Conservation (phyloP, 129 eudicot species). For the Flaveria trinervia region DNA sequence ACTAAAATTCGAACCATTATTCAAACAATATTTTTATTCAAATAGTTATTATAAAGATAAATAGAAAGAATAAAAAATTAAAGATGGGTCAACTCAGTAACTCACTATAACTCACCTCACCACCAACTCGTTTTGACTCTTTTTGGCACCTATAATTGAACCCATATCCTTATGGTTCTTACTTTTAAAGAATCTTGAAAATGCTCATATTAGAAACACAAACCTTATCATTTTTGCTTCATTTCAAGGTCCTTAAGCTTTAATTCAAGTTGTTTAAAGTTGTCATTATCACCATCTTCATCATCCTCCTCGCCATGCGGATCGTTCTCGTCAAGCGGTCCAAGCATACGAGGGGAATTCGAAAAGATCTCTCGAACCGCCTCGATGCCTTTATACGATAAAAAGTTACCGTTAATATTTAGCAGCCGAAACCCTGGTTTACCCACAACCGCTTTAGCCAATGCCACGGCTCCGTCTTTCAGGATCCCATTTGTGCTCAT, state of each 20-base stretch:
- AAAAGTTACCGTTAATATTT: conserved; percentile 61
- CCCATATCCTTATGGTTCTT: neutral
- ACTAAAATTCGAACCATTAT: neutral
- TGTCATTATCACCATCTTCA: conserved; percentile 36
- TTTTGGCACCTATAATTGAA: no score
- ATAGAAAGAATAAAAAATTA: neutral
- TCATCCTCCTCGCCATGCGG: conserved; percentile 50
- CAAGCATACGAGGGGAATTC: conserved; percentile 58
- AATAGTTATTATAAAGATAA: neutral
- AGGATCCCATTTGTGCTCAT: conserved; percentile 52
- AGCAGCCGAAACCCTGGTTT: conserved; percentile 54
- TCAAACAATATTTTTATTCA: neutral
- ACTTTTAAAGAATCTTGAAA: neutral
- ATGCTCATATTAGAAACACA: conserved; percentile 5
- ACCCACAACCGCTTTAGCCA: conserved; percentile 59
- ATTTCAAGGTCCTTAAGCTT: conserved; percentile 24
- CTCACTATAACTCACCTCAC: neutral
- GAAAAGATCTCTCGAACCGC: conserved; percentile 57
- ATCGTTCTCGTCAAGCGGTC: conserved; percentile 73
- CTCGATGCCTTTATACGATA: conserved; percentile 70
- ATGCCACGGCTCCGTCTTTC: conserved; percentile 50
- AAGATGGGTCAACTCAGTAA: neutral
- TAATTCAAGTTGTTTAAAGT: neutral
- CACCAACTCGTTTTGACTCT: neutral
- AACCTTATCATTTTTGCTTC: conserved; percentile 26